These are phyloP conservation scores for Ceratobasidium sp. DNA, from an alignment of 1,284 basidiomycete species.

Conservation along the genomic window DNA sequence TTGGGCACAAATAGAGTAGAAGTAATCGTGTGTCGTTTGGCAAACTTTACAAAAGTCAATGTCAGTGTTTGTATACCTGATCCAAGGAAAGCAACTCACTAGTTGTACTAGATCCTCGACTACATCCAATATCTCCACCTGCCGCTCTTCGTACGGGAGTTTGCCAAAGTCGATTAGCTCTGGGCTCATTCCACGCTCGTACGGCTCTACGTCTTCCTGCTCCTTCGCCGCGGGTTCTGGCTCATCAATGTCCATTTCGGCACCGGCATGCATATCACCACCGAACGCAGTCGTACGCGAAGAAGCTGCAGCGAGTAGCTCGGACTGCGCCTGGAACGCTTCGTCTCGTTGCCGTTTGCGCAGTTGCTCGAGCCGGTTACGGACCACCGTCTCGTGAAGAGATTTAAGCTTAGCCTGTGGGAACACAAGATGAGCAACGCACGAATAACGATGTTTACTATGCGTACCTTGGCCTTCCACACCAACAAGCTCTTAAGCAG, in stretches of 20 bases:
- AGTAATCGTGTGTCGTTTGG: slow-evolving; percentile 79
- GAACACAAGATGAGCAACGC: not conserved
- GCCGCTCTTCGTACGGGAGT: slow-evolving; percentile 78
- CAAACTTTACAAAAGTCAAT: slow-evolving; percentile 62
- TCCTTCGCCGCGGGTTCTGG: slow-evolving; percentile 61
- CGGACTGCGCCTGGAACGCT: slow-evolving; percentile 90
- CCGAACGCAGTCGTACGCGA: slow-evolving; percentile 55
- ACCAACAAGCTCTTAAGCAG: slow-evolving; percentile 93
- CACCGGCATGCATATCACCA: slow-evolving; percentile 59
- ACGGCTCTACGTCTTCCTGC: slow-evolving; percentile 72
- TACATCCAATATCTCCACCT: slow-evolving; percentile 78
- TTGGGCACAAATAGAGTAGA: slow-evolving; percentile 88
- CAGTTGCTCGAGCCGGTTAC: slow-evolving; percentile 94
- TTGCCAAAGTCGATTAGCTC: slow-evolving; percentile 73
- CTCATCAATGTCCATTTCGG: slow-evolving; percentile 50
- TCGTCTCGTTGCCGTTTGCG: slow-evolving; percentile 95
- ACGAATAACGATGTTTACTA: slow-evolving; percentile 2
- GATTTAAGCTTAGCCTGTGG: slow-evolving; percentile 86
- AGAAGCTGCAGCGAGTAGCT: slow-evolving; percentile 83
- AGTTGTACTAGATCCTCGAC: slow-evolving; percentile 72
- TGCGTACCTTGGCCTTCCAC: slow-evolving; percentile 94
- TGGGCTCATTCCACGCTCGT: slow-evolving; percentile 87
- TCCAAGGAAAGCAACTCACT: slow-evolving; percentile 60
- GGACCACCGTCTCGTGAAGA: slow-evolving; percentile 94
- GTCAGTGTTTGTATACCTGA: not conserved